Percentiles rank a stretch among this genome's conserved stretches.
Evolutionary conservation across 1,139 yeast genomes (phyloP).

Genomic region (Pichia sp.): DNA sequence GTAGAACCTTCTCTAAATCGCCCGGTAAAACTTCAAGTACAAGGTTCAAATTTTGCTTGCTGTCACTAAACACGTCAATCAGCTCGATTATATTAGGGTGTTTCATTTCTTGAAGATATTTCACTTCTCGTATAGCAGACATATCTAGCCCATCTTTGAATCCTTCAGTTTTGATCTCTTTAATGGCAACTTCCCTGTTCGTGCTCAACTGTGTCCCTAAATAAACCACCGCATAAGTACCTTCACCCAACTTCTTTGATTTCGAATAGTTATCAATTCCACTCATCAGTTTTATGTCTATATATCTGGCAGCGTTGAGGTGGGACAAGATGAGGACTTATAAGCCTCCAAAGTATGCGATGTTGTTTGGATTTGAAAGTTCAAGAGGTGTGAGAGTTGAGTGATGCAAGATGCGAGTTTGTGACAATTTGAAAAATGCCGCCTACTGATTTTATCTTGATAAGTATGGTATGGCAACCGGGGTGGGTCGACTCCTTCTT

Average conservation of each 20-base stretch:
- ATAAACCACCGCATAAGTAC: slow-evolving; percentile 97
- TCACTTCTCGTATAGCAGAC: slow-evolving; percentile 95
- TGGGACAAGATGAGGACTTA: too few species aligned
- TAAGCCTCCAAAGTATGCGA: too few species aligned
- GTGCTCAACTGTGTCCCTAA: slow-evolving; percentile 61
- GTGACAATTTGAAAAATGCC: too few species aligned
- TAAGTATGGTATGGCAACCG: too few species aligned
- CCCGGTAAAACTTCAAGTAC: slow-evolving; percentile 89
- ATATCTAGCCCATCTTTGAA: slow-evolving; percentile 96
- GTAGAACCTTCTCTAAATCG: slow-evolving; percentile 84
- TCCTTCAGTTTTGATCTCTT: slow-evolving; percentile 90
- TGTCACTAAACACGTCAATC: slow-evolving; percentile 74
- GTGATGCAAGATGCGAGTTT: too few species aligned
- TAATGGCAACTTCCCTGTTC: slow-evolving; percentile 71
- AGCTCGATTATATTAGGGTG: slow-evolving; percentile 84
- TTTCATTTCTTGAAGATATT: slow-evolving; percentile 78
- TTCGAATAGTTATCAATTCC: slow-evolving; percentile 21
- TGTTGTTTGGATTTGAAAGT: too few species aligned
- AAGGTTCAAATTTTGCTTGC: slow-evolving; percentile 59
- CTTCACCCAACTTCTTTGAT: slow-evolving; percentile 94
- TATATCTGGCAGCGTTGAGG: too few species aligned
- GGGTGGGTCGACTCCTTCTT: too few species aligned
- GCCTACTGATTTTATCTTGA: too few species aligned
- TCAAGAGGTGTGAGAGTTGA: too few species aligned
- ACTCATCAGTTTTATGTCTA: slow-evolving; percentile 3